Evolutionary conservation across 768 basidiomycete genomes (phyloP).

Genomic region (Austroboletus eburneus): DNA sequence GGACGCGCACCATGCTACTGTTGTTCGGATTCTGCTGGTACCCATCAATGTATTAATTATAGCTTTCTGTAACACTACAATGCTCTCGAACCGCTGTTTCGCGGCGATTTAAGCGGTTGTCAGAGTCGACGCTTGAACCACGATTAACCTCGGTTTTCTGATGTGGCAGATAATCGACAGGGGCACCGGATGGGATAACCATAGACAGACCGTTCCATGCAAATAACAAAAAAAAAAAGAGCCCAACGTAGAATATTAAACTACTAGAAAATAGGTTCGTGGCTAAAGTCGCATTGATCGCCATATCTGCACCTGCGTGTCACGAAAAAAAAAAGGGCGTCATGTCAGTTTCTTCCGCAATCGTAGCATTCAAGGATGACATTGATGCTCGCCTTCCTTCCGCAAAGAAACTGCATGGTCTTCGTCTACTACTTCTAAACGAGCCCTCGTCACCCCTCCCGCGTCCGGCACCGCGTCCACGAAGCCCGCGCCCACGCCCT

Average conservation of each 20-base stretch:
- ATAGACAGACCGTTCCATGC: slow-evolving; percentile 15
- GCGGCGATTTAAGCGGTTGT: slow-evolving; percentile 3
- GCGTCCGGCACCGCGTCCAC: slow-evolving; percentile 57
- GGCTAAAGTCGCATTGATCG: slow-evolving; percentile 83
- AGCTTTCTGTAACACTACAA: slow-evolving; percentile 33
- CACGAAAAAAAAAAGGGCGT: slow-evolving; percentile 40
- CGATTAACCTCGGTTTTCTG: slow-evolving; percentile 12
- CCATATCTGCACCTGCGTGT: slow-evolving; percentile 82
- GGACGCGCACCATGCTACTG: slow-evolving; percentile 20
- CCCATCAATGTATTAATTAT: slow-evolving; percentile 33
- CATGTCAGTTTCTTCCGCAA: slow-evolving; percentile 33
- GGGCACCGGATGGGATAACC: slow-evolving; percentile 8
- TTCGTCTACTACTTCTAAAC: slow-evolving; percentile 79
- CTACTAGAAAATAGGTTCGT: slow-evolving; percentile 45
- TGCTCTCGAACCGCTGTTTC: slow-evolving; percentile 14
- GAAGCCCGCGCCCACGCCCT: slow-evolving; percentile 51
- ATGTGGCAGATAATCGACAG: slow-evolving; percentile 1
- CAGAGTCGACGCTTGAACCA: not conserved
- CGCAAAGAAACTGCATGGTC: slow-evolving; percentile 87
- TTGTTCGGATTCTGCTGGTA: slow-evolving; percentile 25
- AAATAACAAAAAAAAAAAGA: slow-evolving; percentile 5
- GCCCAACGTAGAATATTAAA: not conserved
- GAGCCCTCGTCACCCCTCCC: slow-evolving; percentile 53
- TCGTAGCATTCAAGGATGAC: slow-evolving; percentile 28
- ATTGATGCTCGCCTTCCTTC: slow-evolving; percentile 87